Evolutionary conservation across 2,329 filamentous ascomycete species (phyloP).

Genomic region (Rasamsonia emersonii): DNA sequence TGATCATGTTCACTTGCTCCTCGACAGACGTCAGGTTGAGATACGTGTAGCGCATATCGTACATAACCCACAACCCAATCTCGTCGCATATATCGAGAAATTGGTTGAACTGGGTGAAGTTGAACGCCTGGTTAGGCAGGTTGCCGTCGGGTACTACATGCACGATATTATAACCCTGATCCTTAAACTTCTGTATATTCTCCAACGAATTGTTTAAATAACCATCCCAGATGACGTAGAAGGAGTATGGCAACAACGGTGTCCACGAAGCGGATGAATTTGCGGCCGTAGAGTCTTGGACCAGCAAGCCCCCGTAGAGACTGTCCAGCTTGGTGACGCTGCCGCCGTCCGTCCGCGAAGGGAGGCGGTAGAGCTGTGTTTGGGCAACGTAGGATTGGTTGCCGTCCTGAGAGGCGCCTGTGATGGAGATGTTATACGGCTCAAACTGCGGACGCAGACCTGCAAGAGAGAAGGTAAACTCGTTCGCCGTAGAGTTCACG

Average conservation of each 20-base stretch:
- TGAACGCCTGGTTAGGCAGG: slow-evolving; percentile 29
- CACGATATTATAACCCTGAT: slow-evolving; percentile 41
- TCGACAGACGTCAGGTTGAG: slow-evolving; percentile 29
- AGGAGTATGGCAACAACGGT: slow-evolving; percentile 39
- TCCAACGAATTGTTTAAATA: slow-evolving; percentile 25
- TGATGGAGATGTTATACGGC: slow-evolving; percentile 32
- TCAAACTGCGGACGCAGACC: slow-evolving; percentile 18
- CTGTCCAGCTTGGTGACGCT: slow-evolving; percentile 41
- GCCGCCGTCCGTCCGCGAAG: slow-evolving; percentile 33
- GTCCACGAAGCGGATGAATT: slow-evolving; percentile 24
- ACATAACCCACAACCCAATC: slow-evolving; percentile 40
- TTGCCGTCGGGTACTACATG: slow-evolving; percentile 35
- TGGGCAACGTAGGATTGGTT: slow-evolving; percentile 26
- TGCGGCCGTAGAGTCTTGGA: slow-evolving; percentile 27
- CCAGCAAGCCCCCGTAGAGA: slow-evolving; percentile 37
- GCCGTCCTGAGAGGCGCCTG: slow-evolving; percentile 21
- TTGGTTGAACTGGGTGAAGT: slow-evolving; percentile 27
- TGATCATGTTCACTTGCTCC: slow-evolving; percentile 19
- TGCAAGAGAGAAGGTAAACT: slow-evolving; percentile 27
- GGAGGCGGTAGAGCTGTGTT: slow-evolving; percentile 34
- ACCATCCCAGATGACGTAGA: slow-evolving; percentile 36
- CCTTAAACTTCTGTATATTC: slow-evolving; percentile 32
- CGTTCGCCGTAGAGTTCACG: slow-evolving; percentile 29
- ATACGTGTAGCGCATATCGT: slow-evolving; percentile 37
- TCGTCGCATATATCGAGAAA: slow-evolving; percentile 38